Evolutionary conservation across 2,329 filamentous ascomycete species (phyloP).

Genomic region (Cryphonectria carpinicola): DNA sequence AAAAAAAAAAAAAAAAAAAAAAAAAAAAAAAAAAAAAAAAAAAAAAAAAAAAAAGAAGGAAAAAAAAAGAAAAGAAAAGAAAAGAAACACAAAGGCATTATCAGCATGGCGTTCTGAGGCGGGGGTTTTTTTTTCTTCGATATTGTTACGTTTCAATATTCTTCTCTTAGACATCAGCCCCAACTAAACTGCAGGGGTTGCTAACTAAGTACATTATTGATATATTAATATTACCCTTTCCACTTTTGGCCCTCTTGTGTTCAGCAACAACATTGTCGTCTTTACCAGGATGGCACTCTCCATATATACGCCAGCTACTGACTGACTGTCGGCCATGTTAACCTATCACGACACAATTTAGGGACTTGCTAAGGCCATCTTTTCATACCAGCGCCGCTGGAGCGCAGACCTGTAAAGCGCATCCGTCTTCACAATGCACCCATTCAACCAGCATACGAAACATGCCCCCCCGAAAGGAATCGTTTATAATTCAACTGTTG

Average conservation of each 20-base stretch:
- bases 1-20: too few relatives aligned
- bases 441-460: neutral
- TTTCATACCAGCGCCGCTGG: neutral
- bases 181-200: neutral
- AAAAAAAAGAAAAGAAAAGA: too few relatives aligned
- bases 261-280: neutral
- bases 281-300: neutral
- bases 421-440: neutral
- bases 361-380: neutral
- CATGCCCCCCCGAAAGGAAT: neutral
- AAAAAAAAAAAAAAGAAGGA: too few relatives aligned
- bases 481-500: neutral
- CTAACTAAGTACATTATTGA: neutral
- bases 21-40: too few relatives aligned
- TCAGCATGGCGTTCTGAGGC: constrained; percentile 11
- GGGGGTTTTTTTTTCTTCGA: neutral
- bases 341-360: neutral
- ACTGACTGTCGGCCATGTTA: neutral
- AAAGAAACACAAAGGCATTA: neutral
- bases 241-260: neutral
- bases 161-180: neutral
- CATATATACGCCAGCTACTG: neutral
- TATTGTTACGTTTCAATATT: neutral
- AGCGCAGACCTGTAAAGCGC: neutral
- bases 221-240: neutral